These are phyloP conservation scores for Mucor sp. DNA, from an alignment of 371 early-diverging fungal genomes.

Conservation along the genomic window DNA sequence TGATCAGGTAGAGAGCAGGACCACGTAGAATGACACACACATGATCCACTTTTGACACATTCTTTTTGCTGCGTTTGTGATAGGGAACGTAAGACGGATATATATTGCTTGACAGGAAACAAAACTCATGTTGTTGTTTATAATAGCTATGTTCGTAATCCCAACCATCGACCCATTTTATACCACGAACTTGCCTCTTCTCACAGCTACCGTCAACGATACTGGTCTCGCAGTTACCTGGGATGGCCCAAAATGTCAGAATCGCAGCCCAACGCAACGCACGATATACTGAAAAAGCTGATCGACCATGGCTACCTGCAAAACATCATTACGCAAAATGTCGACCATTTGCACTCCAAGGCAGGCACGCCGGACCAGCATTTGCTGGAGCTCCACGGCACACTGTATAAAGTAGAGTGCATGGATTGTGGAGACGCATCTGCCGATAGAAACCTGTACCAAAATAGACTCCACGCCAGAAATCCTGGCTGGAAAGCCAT, in stretches of 20 bases:
- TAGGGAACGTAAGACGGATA: slow-evolving; percentile 14
- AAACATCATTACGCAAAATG: slow-evolving; percentile 89
- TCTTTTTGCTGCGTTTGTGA: neutral
- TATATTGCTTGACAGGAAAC: neutral
- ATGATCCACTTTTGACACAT: neutral
- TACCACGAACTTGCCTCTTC: slow-evolving; percentile 70
- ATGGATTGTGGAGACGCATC: slow-evolving; percentile 59
- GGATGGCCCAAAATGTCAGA: slow-evolving; percentile 74
- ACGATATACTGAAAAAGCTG: slow-evolving; percentile 61
- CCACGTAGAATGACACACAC: too few species aligned
- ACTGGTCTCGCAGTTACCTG: slow-evolving; percentile 92
- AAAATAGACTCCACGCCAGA: slow-evolving; percentile 60
- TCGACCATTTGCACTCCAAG: slow-evolving; percentile 78
- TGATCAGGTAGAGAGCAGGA: slow-evolving; percentile 41
- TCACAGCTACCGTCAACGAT: slow-evolving; percentile 73
- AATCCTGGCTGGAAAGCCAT: slow-evolving; percentile 72
- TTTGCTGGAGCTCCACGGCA: slow-evolving; percentile 87
- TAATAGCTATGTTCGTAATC: slow-evolving; percentile 73
- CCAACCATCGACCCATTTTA: slow-evolving; percentile 80
- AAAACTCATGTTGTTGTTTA: neutral
- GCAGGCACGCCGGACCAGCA: slow-evolving; percentile 48
- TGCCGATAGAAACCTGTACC: slow-evolving; percentile 63
- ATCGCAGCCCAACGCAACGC: slow-evolving; percentile 77
- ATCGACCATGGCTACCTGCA: slow-evolving; percentile 41
- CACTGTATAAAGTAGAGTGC: slow-evolving; percentile 75